A percentile compares a stretch with the other conserved stretches of the same genome.
Conservation (phyloP, 805 yeast genomes). For the Starmera quercuum region DNA sequence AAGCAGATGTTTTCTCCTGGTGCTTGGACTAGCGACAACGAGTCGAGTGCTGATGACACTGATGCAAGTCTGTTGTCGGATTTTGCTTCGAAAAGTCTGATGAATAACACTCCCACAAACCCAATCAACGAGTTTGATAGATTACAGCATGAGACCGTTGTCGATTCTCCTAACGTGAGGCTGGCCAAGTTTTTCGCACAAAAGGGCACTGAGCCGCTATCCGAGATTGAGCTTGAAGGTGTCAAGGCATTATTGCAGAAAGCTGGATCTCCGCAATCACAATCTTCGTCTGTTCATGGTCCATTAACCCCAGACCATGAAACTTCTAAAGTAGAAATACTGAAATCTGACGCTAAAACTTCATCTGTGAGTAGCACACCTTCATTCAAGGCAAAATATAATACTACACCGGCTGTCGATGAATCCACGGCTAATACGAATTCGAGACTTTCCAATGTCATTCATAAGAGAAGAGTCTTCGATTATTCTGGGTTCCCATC, state of each 20-base stretch:
- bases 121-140: conserved; percentile 14
- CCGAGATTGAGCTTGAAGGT: conserved; percentile 76
- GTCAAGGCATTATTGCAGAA: conserved; percentile 53
- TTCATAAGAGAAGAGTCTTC: conserved; percentile 24
- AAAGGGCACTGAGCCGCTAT: conserved; percentile 69
- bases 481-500: conserved; percentile 31
- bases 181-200: conserved; percentile 62
- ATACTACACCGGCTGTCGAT: conserved; percentile 10
- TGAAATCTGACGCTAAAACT: conserved; percentile 3
- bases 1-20: conserved; percentile 18
- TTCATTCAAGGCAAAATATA: conserved; percentile 27
- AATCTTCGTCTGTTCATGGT: background rate
- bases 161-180: conserved; percentile 44
- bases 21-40: conserved; percentile 5
- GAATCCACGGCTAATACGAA: conserved; percentile 5
- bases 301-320: conserved; percentile 5
- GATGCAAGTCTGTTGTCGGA: conserved; percentile 7
- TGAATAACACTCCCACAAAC: conserved; percentile 5
- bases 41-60: conserved; percentile 4
- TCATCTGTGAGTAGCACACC: conserved; percentile 17
- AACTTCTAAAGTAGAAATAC: conserved; percentile 1
- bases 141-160: conserved; percentile 4
- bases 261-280: conserved; percentile 20
- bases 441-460: conserved; percentile 12
- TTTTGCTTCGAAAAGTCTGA: background rate